Evolutionary conservation across 139 green algal genomes (phyloP), one percentile per base, ranked within the genome.

Genomic region (Chlorella sorokiniana): DNA sequence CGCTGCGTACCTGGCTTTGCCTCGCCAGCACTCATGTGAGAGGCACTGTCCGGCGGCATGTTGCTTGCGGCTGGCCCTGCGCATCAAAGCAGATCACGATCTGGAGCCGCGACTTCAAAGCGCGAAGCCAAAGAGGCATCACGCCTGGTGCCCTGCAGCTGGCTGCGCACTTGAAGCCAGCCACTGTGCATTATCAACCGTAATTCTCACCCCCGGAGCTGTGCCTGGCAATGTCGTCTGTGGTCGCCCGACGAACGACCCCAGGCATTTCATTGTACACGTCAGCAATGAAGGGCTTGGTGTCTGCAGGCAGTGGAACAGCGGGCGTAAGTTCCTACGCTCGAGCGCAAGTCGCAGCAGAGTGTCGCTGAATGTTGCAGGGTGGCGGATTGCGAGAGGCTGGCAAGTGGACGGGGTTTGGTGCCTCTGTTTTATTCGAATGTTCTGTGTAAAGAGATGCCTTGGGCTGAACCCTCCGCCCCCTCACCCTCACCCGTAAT

Each of bases 401-500:
- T 56, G 14, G 14, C 48, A 56, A 11, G 16, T 11, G 48, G 14
- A 56, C 48, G 48, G 48, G 14, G 16, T 16, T 56, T 56, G 48
- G 16, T 56, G 14, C 16, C 16, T 16, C 48, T 56, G 48, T 56
- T 56, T 56, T 16, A 56, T 56, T 56, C 16, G 48, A 56, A 56
- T 56, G 16, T 56, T 11, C 48, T 56, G 48, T 56, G 48, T 56
- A 11, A 11, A 16, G 14, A 25, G 48, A 56, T 56, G 48, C 48
- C 11, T 11, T 16, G 11, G 48, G 48, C 14, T 56, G 48, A 11
- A 56, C 48, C n/a, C n/a, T n/a, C n/a, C n/a, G n/a, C n/a, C n/a
- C n/a, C n/a, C n/a, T n/a, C n/a, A n/a, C n/a, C n/a, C 44, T 7
- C 48, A 78, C 71, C 35, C 33, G 71, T 78, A 37, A 80, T 80